These are phyloP conservation scores for Avena atlantica DNA, from an alignment of 176 grass and related monocot genomes.

Conservation along the genomic window DNA sequence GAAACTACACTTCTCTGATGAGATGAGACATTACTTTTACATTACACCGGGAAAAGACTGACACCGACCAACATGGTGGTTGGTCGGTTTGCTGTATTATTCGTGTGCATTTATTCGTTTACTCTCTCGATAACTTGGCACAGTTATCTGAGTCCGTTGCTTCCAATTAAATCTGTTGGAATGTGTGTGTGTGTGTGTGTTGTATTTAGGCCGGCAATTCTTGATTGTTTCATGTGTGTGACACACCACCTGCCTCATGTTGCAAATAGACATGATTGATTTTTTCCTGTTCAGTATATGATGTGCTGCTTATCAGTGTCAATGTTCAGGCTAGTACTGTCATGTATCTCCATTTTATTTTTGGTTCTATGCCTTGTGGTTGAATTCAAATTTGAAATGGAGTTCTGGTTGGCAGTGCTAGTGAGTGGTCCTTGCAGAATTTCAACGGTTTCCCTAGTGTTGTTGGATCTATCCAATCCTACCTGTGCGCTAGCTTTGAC, in stretches of 20 bases:
- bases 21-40: background rate
- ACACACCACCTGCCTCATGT: slow-evolving; percentile 15
- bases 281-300: slow-evolving; percentile 1
- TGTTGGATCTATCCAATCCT: too few relatives aligned
- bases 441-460: too few relatives aligned
- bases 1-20: background rate
- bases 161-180: slow-evolving; percentile 52
- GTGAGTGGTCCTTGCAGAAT: too few relatives aligned
- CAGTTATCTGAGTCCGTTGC: background rate
- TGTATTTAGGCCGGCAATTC: slow-evolving; percentile 30
- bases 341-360: too few relatives aligned
- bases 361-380: too few relatives aligned
- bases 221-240: slow-evolving; percentile 29
- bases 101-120: background rate
- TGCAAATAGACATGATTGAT: slow-evolving; percentile 49
- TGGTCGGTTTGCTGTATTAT: slow-evolving; percentile 2
- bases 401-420: too few relatives aligned
- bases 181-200: background rate
- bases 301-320: too few relatives aligned
- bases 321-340: too few relatives aligned
- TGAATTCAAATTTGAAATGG: background rate
- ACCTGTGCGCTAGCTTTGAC: too few relatives aligned
- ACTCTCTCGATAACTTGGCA: slow-evolving; percentile 43
- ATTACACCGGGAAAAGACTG: slow-evolving; percentile 26
- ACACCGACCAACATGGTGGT: slow-evolving; percentile 6